Evolutionary conservation across 2,329 filamentous ascomycete species (phyloP).

Genomic region (Cladosporium velox): DNA sequence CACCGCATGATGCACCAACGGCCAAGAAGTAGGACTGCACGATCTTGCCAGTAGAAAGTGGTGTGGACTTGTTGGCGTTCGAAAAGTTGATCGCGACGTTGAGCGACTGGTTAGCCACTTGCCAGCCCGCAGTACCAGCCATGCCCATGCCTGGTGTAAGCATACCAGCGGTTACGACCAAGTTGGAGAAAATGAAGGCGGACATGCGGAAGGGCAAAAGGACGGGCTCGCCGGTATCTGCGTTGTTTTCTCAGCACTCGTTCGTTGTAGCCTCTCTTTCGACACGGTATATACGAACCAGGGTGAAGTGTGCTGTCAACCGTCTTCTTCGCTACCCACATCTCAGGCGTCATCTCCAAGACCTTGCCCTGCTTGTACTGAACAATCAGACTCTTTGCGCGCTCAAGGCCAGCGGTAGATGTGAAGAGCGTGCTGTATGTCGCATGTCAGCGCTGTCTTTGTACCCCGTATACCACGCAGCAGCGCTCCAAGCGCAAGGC

Average conservation of each 20-base stretch:
- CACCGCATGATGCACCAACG: slow-evolving; percentile 88
- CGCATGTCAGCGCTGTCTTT: slow-evolving; percentile 16
- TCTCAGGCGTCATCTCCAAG: slow-evolving; percentile 77
- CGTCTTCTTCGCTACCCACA: slow-evolving; percentile 96
- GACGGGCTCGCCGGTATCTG: slow-evolving; percentile 90
- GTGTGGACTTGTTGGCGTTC: slow-evolving; percentile 96
- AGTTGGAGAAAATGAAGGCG: slow-evolving; percentile 86
- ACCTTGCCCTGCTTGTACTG: slow-evolving; percentile 85
- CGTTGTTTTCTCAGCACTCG: background rate
- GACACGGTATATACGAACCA: slow-evolving; percentile 56
- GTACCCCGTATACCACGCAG: slow-evolving; percentile 3
- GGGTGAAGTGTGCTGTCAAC: slow-evolving; percentile 96
- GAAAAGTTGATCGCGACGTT: slow-evolving; percentile 98
- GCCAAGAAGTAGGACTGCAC: slow-evolving; percentile 88
- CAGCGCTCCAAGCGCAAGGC: background rate
- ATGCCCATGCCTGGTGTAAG: slow-evolving; percentile 85
- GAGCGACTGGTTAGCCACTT: slow-evolving; percentile 93
- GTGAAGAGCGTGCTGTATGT: slow-evolving; percentile 76
- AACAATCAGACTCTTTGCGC: slow-evolving; percentile 78
- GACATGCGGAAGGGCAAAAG: slow-evolving; percentile 98
- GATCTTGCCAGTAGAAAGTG: slow-evolving; percentile 77
- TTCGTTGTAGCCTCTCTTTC: background rate
- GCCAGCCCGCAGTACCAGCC: slow-evolving; percentile 86
- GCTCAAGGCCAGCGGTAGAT: slow-evolving; percentile 73
- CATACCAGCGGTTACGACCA: slow-evolving; percentile 96